Conservation (phyloP, 331 rosid genomes). For the Malus hybrid region DNA sequence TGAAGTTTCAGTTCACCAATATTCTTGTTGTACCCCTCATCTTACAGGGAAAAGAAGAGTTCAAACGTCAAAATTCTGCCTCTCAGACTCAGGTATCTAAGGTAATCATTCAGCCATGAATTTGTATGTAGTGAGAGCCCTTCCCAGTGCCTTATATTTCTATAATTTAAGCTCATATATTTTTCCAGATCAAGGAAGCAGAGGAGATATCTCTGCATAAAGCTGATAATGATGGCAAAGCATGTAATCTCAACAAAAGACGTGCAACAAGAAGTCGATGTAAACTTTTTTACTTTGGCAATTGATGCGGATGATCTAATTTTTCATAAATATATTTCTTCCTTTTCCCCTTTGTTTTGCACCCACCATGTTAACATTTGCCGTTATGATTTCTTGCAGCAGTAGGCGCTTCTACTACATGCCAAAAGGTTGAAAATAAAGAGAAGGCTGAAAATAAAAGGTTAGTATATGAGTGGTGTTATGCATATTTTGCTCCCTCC, state of each 20-base stretch:
- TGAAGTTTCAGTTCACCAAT: neutral
- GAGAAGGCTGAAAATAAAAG: constrained; percentile 56
- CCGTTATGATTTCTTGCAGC: constrained; percentile 37
- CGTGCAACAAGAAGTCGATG: constrained; percentile 55
- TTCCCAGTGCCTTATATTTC: neutral
- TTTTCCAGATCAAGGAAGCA: constrained; percentile 42
- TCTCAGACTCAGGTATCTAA: constrained; percentile 35
- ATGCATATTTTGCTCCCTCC: neutral
- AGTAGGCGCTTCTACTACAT: constrained; percentile 35
- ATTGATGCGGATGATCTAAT: neutral
- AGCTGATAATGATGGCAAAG: constrained; percentile 23
- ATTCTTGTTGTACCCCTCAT: neutral
- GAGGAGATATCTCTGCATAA: constrained; percentile 21
- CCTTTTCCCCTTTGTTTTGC: neutral
- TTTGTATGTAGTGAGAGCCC: neutral
- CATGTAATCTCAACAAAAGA: constrained; percentile 23
- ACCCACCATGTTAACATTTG: constrained; percentile 2
- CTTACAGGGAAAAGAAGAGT: constrained; percentile 44
- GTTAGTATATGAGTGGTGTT: constrained; percentile 28
- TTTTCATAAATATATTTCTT: neutral
- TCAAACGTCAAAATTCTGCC: constrained; percentile 17
- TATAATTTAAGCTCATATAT: neutral
- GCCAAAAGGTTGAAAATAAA: constrained; percentile 36
- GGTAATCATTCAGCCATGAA: constrained; percentile 2
- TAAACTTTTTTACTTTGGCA: constrained; percentile 18